Percentiles rank a stretch among this genome's conserved stretches.
These are phyloP conservation scores for Gynostemma pentaphyllum DNA, from an alignment of 306 rosid species.

Conservation along the genomic window DNA sequence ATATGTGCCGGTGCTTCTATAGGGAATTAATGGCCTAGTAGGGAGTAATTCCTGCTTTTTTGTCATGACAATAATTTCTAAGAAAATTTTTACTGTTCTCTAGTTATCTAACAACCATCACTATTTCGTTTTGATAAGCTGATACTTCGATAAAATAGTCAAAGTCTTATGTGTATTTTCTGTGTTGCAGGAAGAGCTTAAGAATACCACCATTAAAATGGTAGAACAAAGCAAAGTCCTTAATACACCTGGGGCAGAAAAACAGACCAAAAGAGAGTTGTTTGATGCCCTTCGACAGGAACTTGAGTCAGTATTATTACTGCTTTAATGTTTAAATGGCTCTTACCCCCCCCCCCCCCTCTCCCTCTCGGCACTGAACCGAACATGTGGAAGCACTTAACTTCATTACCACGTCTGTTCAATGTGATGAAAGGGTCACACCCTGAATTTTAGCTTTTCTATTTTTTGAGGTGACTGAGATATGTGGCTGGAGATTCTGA, in stretches of 20 bases:
- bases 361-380: background rate
- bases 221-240: conserved; percentile 92
- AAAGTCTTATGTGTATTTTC: background rate
- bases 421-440: background rate
- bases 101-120: background rate
- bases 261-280: conserved; percentile 88
- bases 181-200: conserved; percentile 66
- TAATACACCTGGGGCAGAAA: conserved; percentile 89
- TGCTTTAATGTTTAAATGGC: background rate
- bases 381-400: background rate
- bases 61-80: background rate
- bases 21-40: background rate
- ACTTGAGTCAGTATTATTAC: conserved; percentile 51
- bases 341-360: background rate
- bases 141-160: background rate
- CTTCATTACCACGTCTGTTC: background rate
- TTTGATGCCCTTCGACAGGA: conserved; percentile 81
- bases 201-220: conserved; percentile 77
- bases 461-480: background rate
- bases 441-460: background rate
- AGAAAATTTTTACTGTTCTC: background rate
- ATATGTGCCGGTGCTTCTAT: background rate
- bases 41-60: background rate
- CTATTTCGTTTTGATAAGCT: background rate
- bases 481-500: background rate